Conservation (phyloP, 768 basidiomycete species). For the Astraeus odoratus region DNA sequence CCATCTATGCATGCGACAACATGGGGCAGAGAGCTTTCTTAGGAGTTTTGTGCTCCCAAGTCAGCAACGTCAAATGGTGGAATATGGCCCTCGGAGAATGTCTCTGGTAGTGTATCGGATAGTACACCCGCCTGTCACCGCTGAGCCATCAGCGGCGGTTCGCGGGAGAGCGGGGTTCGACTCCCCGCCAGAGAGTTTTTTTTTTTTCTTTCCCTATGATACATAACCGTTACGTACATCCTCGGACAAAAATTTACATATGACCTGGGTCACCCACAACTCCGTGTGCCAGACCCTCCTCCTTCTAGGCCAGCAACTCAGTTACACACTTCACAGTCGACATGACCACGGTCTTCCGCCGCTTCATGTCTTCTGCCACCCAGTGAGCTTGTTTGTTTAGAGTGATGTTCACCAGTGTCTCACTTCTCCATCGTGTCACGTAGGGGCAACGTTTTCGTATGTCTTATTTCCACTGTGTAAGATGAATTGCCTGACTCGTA, state of each 20-base stretch:
- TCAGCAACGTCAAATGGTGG: too few relatives aligned
- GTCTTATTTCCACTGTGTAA: constrained; percentile 14
- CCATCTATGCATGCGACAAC: constrained; percentile 10
- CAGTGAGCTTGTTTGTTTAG: constrained; percentile 7
- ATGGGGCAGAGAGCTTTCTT: background rate
- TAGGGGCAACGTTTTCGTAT: constrained; percentile 26
- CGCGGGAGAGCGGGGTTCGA: constrained; percentile 28
- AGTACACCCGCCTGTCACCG: constrained; percentile 34
- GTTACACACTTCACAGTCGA: constrained; percentile 7
- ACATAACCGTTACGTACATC: background rate
- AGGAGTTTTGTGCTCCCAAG: too few relatives aligned
- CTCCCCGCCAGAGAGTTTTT: constrained; percentile 25
- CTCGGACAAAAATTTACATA: background rate
- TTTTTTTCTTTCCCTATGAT: background rate
- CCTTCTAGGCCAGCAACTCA: too few relatives aligned
- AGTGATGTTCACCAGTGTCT: background rate
- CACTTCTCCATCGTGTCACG: background rate
- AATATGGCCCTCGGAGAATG: too few relatives aligned
- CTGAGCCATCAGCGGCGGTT: background rate
- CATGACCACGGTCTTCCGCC: constrained; percentile 47
- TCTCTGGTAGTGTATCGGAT: constrained; percentile 31
- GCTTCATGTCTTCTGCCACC: constrained; percentile 45
- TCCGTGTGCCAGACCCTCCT: too few relatives aligned
- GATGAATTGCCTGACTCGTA: background rate
- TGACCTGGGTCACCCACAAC: too few relatives aligned